A percentile compares a stretch with the other conserved stretches of the same genome.
Conservation (phyloP, 495 filamentous ascomycete genomes). For the Staphylotrichum tortipilum region DNA sequence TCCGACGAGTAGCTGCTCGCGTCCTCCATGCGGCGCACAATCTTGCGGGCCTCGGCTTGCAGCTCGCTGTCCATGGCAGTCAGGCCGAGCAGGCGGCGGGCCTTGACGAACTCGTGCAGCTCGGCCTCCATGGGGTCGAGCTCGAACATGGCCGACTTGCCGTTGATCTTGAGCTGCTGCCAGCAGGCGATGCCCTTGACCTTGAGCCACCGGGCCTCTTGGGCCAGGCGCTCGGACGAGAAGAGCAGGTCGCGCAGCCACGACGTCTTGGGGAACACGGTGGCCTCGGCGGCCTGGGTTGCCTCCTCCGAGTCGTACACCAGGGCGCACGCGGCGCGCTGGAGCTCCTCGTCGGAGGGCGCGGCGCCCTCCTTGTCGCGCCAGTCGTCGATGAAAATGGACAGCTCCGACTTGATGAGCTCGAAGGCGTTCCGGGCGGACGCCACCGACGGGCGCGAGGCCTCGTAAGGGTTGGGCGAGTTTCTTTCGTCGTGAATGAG, state of each 20-base stretch:
- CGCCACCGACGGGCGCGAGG: constrained; percentile 25
- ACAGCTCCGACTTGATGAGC: constrained; percentile 42
- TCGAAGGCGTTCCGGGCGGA: constrained; percentile 43
- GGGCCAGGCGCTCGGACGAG: constrained; percentile 27
- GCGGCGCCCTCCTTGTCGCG: constrained; percentile 19
- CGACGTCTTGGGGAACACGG: constrained; percentile 25
- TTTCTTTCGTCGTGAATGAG: constrained; percentile 51
- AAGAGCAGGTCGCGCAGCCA: constrained; percentile 50
- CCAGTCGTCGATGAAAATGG: constrained; percentile 30
- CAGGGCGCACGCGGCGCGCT: constrained; percentile 35
- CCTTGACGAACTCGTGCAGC: constrained; percentile 41
- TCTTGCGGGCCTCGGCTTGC: constrained; percentile 42
- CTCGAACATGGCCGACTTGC: constrained; percentile 41
- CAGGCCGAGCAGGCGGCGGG: constrained; percentile 41
- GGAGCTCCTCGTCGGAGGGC: constrained; percentile 37
- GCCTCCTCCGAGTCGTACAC: constrained; percentile 32
- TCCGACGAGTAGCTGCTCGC: constrained; percentile 36
- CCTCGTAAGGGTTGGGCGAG: constrained; percentile 36
- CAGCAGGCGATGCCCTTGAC: constrained; percentile 16
- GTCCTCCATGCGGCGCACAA: constrained; percentile 42
- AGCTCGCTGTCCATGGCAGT: constrained; percentile 46
- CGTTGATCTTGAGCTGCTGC: constrained; percentile 36
- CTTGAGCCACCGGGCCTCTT: constrained; percentile 18
- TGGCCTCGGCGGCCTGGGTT: constrained; percentile 21
- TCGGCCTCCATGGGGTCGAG: constrained; percentile 39